phyloP scores from a whole-genome alignment of 768 basidiomycete species.

The Leccinellum rugosiceps region DNA sequence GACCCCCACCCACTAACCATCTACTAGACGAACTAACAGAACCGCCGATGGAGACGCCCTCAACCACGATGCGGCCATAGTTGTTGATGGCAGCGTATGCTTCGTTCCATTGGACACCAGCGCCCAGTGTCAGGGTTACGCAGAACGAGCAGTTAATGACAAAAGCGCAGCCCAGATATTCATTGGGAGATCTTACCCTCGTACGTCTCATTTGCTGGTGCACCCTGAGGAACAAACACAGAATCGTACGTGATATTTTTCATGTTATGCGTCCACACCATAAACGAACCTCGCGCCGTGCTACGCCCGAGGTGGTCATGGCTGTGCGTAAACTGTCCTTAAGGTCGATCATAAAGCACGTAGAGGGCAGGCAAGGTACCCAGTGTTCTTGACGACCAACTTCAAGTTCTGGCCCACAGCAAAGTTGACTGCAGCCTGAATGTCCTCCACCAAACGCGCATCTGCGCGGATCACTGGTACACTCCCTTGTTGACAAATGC shows the following conservation, averaged over 20 bases:
- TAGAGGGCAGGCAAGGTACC: conserved; percentile 9
- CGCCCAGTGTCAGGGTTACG: conserved; percentile 32
- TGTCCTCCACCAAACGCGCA: conserved; percentile 20
- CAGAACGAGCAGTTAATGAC: conserved; percentile 14
- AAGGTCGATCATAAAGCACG: not conserved
- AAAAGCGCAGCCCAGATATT: not conserved
- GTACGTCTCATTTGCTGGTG: conserved; percentile 12
- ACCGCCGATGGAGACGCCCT: conserved; percentile 38
- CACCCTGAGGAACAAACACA: conserved; percentile 34
- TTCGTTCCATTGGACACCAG: conserved; percentile 49
- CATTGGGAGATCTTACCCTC: conserved; percentile 15
- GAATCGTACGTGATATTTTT: conserved; percentile 36
- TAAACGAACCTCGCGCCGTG: conserved; percentile 35
- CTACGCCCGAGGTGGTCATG: conserved; percentile 44
- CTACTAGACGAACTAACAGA: conserved; percentile 50
- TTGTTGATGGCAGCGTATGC: conserved; percentile 40
- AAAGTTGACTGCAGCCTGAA: conserved; percentile 27
- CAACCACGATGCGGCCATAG: conserved; percentile 42
- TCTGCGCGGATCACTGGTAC: conserved; percentile 27
- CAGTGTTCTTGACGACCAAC: conserved; percentile 29
- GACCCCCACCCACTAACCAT: conserved; percentile 50
- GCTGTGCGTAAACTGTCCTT: conserved; percentile 4
- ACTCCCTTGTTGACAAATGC: conserved; percentile 21
- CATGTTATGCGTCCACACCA: conserved; percentile 44
- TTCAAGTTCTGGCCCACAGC: conserved; percentile 18